These are phyloP conservation scores for Zasmidium cellare DNA, from an alignment of 2,329 filamentous ascomycete genomes.

Conservation along the genomic window DNA sequence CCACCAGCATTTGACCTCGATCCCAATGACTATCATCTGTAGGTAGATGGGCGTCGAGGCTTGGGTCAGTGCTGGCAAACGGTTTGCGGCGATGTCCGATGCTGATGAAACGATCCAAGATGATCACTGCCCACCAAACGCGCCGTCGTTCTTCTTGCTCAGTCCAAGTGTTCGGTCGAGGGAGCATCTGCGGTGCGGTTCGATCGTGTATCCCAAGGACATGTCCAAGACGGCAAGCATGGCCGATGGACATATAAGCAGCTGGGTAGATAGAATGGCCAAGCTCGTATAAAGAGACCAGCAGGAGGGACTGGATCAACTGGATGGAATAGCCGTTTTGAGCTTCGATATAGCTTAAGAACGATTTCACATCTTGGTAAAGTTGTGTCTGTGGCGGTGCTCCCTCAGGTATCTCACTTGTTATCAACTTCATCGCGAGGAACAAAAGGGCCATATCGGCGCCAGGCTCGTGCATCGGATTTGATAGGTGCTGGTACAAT, in stretches of 20 bases:
- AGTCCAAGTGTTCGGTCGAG: slow-evolving; percentile 44
- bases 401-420: slow-evolving; percentile 40
- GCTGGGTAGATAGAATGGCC: slow-evolving; percentile 53
- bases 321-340: slow-evolving; percentile 45
- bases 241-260: slow-evolving; percentile 50
- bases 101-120: slow-evolving; percentile 45
- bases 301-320: slow-evolving; percentile 48
- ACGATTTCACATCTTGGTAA: slow-evolving; percentile 47
- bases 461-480: slow-evolving; percentile 46
- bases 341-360: slow-evolving; percentile 44
- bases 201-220: slow-evolving; percentile 47
- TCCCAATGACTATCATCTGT: slow-evolving; percentile 46
- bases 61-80: slow-evolving; percentile 27
- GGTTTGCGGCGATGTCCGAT: slow-evolving; percentile 28
- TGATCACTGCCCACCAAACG: slow-evolving; percentile 52
- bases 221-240: slow-evolving; percentile 48
- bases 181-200: slow-evolving; percentile 39
- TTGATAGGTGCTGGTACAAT: slow-evolving; percentile 41
- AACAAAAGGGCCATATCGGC: slow-evolving; percentile 51
- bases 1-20: slow-evolving; percentile 27
- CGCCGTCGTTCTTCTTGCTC: slow-evolving; percentile 50
- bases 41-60: slow-evolving; percentile 33
- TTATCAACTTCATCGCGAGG: slow-evolving; percentile 49
- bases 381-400: slow-evolving; percentile 38
- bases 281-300: slow-evolving; percentile 51